Conservation (phyloP, 1,139 yeast genomes). For the Pichia sp. region DNA sequence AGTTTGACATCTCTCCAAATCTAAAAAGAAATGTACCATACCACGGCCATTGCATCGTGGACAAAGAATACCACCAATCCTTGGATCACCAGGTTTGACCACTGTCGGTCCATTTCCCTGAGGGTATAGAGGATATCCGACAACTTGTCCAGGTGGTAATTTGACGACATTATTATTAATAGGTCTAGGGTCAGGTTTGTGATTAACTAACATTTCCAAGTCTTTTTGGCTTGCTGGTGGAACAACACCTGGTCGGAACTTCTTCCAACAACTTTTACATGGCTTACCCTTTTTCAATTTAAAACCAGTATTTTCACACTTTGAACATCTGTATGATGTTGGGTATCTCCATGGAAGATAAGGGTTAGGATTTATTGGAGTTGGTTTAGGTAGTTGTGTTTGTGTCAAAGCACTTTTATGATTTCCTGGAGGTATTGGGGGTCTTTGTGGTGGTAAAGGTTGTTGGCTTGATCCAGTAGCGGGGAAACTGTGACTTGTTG, state of each 20-base stretch:
- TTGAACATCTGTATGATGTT: slow-evolving; percentile 48
- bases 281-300: slow-evolving; percentile 58
- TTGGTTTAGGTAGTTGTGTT: slow-evolving; percentile 9
- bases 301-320: slow-evolving; percentile 72
- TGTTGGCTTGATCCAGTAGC: too few relatives aligned
- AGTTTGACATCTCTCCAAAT: slow-evolving; percentile 49
- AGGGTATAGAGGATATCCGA: slow-evolving; percentile 6
- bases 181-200: slow-evolving; percentile 18
- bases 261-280: slow-evolving; percentile 69
- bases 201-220: slow-evolving; percentile 14
- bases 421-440: slow-evolving; percentile 2
- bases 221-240: slow-evolving; percentile 17
- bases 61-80: slow-evolving; percentile 75
- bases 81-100: slow-evolving; percentile 76
- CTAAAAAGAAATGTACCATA: slow-evolving; percentile 43
- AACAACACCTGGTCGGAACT: slow-evolving; percentile 44
- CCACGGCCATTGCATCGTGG: slow-evolving; percentile 78
- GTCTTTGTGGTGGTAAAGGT: slow-evolving; percentile 3
- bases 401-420: too few relatives aligned
- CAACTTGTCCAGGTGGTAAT: slow-evolving; percentile 20
- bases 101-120: slow-evolving; percentile 30
- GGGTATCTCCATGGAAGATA: slow-evolving; percentile 69
- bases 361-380: slow-evolving; percentile 26
- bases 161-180: slow-evolving; percentile 18
- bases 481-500: not conserved